phyloP scores from a whole-genome alignment of 345 rosid genomes.

The Chamaenerion angustifolium region DNA sequence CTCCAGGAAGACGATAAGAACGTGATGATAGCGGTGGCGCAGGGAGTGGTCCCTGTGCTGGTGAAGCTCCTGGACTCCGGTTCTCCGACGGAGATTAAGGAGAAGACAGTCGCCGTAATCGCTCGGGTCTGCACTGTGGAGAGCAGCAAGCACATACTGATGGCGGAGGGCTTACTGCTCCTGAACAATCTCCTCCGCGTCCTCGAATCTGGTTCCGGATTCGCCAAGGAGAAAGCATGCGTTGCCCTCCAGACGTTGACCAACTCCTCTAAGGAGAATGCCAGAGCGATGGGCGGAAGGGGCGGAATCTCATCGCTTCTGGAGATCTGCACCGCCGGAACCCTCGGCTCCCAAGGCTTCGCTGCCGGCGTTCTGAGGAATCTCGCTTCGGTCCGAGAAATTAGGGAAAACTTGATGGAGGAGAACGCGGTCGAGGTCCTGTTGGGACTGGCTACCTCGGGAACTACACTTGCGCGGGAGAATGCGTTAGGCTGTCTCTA shows the following conservation, averaged over 20 bases:
- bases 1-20: constrained; percentile 66
- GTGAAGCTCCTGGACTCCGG: constrained; percentile 53
- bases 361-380: constrained; percentile 80
- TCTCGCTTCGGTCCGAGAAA: constrained; percentile 43
- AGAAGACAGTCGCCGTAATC: constrained; percentile 58
- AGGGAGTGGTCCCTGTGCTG: constrained; percentile 75
- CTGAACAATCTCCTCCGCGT: constrained; percentile 66
- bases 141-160: constrained; percentile 60
- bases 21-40: constrained; percentile 78
- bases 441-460: constrained; percentile 43
- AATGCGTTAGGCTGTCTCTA: constrained; percentile 64
- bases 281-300: constrained; percentile 69
- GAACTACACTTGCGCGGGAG: constrained; percentile 69
- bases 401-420: constrained; percentile 56
- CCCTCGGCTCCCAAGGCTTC: constrained; percentile 69
- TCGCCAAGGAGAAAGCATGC: constrained; percentile 75
- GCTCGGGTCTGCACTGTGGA: constrained; percentile 62
- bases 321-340: constrained; percentile 72
- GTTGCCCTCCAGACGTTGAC: constrained; percentile 58
- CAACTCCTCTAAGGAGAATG: constrained; percentile 56
- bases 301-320: constrained; percentile 76
- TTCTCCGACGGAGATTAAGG: constrained; percentile 40
- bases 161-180: constrained; percentile 63
- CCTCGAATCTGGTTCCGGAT: constrained; percentile 78
- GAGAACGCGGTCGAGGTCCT: constrained; percentile 56